These are phyloP conservation scores for Citrullus colocynthis DNA, from an alignment of 306 rosid species.

Conservation along the genomic window DNA sequence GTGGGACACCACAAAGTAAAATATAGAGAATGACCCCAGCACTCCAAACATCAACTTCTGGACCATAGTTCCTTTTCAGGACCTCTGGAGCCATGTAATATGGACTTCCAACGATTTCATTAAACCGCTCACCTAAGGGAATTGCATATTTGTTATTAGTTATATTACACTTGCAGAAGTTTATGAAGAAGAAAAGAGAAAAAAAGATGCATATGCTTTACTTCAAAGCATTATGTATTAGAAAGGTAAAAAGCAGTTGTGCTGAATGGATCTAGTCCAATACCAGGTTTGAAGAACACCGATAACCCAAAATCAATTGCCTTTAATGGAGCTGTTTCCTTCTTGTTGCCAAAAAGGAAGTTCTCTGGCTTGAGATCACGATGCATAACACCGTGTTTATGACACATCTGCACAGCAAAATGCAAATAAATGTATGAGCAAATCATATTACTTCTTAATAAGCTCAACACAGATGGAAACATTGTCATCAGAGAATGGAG, in stretches of 20 bases:
- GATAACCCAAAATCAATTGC: constrained; percentile 26
- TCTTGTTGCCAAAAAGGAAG: constrained; percentile 20
- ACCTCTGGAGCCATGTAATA: constrained; percentile 91
- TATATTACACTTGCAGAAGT: background rate
- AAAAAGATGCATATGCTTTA: background rate
- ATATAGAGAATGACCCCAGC: constrained; percentile 81
- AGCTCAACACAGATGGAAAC: background rate
- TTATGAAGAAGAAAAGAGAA: background rate
- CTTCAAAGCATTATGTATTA: background rate
- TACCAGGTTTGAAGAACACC: constrained; percentile 25
- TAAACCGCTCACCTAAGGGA: constrained; percentile 32
- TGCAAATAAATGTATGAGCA: background rate
- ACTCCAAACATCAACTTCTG: constrained; percentile 84
- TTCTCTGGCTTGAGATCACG: constrained; percentile 27
- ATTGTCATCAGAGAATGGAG: background rate
- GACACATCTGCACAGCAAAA: constrained; percentile 21
- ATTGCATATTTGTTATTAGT: background rate
- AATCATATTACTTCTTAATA: background rate
- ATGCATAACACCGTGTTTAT: constrained; percentile 22
- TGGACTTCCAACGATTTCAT: constrained; percentile 70
- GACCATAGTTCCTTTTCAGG: constrained; percentile 66
- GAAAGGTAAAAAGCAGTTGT: background rate
- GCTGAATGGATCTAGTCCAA: background rate
- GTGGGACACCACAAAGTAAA: constrained; percentile 73
- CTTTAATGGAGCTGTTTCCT: constrained; percentile 22